Evolutionary conservation across 176 grass and related monocot species (phyloP).

Genomic region (Rhynchospora pubera): DNA sequence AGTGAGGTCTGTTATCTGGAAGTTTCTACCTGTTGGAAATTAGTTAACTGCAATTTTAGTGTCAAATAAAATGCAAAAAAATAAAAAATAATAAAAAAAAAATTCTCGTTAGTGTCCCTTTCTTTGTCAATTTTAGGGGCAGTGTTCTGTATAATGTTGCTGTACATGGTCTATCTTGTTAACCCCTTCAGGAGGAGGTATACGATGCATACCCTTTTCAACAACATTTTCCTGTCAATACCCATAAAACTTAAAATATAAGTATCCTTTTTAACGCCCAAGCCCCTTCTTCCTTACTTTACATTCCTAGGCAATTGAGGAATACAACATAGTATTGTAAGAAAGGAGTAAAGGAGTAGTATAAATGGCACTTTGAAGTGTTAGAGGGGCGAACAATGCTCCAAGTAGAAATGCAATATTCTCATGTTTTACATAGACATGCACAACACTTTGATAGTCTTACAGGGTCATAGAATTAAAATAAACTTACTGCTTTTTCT

Average conservation of each 20-base stretch:
- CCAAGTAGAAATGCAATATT: neutral
- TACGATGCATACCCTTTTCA: neutral
- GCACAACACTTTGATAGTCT: neutral
- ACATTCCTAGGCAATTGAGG: neutral
- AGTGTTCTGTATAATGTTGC: neutral
- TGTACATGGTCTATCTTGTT: neutral
- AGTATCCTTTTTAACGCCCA: neutral
- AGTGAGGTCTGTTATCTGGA: slow-evolving; percentile 57
- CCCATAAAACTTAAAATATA: neutral
- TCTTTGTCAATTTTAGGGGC: neutral
- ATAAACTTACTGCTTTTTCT: slow-evolving; percentile 4
- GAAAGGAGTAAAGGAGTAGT: neutral
- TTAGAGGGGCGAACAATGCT: neutral
- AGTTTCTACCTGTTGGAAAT: neutral
- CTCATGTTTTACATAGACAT: neutral
- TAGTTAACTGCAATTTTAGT: neutral
- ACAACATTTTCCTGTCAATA: neutral
- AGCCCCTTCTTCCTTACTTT: neutral
- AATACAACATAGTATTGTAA: neutral
- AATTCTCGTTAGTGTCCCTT: neutral
- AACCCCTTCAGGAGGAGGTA: neutral
- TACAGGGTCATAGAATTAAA: neutral
- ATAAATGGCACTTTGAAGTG: neutral
- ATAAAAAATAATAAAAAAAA: neutral
- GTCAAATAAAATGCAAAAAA: neutral